phyloP scores from a whole-genome alignment of 129 eudicot genomes.

The Escallonia herrerae region DNA sequence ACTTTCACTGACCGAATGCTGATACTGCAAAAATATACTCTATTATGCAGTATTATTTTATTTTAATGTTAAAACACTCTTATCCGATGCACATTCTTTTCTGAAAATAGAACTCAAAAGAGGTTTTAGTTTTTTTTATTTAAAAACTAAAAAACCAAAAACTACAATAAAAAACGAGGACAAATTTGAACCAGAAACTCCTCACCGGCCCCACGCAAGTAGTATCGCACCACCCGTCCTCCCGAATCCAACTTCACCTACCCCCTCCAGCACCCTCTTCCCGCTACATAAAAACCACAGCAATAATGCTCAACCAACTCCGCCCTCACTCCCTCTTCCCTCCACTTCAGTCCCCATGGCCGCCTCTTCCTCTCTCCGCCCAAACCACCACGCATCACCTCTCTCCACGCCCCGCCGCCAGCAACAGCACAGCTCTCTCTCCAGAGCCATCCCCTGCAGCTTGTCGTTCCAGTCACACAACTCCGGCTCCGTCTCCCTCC shows the following conservation, averaged over 20 bases:
- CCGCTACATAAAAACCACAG: not conserved
- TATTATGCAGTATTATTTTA: too few relatives aligned
- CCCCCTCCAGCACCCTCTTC: not conserved
- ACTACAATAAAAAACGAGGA: too few relatives aligned
- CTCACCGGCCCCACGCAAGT: too few relatives aligned
- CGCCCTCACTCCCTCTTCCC: not conserved
- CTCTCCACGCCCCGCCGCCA: conserved; percentile 10
- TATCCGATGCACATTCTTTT: too few relatives aligned
- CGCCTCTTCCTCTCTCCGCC: conserved; percentile 17
- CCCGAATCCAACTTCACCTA: not conserved
- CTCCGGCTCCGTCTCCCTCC: conserved; percentile 11
- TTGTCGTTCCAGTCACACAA: conserved; percentile 11
- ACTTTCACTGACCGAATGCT: too few relatives aligned
- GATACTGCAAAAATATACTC: too few relatives aligned
- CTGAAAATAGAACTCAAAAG: too few relatives aligned
- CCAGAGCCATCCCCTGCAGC: conserved; percentile 2
- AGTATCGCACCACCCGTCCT: too few relatives aligned
- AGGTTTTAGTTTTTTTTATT: too few relatives aligned
- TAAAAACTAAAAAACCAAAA: too few relatives aligned
- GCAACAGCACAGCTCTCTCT: conserved; percentile 5
- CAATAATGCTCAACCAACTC: not conserved
- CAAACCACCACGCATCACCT: conserved; percentile 1
- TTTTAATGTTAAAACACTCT: too few relatives aligned
- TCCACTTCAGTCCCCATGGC: not conserved
- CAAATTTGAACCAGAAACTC: too few relatives aligned